Percentiles rank a stretch among this genome's conserved stretches.
phyloP scores from a whole-genome alignment of 2,329 filamentous ascomycete genomes.

The Paraphoma sp. region DNA sequence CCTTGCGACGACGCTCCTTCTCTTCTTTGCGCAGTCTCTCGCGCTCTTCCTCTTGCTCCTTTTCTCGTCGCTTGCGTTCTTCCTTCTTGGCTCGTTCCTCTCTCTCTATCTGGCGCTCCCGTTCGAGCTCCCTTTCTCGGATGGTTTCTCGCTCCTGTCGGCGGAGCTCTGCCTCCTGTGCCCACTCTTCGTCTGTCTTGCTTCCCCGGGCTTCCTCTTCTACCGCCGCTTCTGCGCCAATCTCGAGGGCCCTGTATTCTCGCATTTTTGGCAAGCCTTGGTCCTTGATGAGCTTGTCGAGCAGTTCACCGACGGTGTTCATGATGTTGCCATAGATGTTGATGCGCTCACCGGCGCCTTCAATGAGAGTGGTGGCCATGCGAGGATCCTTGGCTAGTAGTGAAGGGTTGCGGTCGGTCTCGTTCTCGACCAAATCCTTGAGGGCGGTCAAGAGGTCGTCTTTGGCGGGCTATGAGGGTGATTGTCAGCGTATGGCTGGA shows the following conservation, averaged over 20 bases:
- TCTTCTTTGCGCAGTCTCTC: constrained; percentile 56
- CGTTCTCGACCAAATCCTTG: constrained; percentile 72
- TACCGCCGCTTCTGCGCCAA: constrained; percentile 72
- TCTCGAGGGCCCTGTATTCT: constrained; percentile 69
- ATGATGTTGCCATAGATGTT: constrained; percentile 78
- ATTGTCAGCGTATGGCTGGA: constrained; percentile 3
- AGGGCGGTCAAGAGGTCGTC: constrained; percentile 70
- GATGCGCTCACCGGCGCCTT: constrained; percentile 78
- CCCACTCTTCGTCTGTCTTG: constrained; percentile 78
- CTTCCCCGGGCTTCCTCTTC: constrained; percentile 69
- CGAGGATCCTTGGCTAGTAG: constrained; percentile 76
- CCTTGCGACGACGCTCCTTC: constrained; percentile 50
- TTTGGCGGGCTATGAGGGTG: constrained; percentile 67
- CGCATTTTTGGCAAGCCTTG: constrained; percentile 74
- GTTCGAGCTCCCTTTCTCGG: constrained; percentile 66
- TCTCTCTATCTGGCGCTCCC: constrained; percentile 62
- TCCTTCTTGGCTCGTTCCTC: constrained; percentile 64
- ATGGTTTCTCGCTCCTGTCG: constrained; percentile 67
- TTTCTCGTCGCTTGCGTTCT: constrained; percentile 59
- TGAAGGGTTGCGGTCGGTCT: constrained; percentile 76
- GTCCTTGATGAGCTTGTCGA: constrained; percentile 66
- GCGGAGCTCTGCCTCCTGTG: constrained; percentile 68
- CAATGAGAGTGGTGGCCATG: constrained; percentile 77
- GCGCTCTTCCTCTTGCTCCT: constrained; percentile 52
- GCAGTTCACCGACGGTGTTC: constrained; percentile 69